A percentile compares a stretch with the other conserved stretches of the same genome.
Evolutionary conservation across 169 alveolate genomes (phyloP).

Genomic region (Toxoplasma gondii): DNA sequence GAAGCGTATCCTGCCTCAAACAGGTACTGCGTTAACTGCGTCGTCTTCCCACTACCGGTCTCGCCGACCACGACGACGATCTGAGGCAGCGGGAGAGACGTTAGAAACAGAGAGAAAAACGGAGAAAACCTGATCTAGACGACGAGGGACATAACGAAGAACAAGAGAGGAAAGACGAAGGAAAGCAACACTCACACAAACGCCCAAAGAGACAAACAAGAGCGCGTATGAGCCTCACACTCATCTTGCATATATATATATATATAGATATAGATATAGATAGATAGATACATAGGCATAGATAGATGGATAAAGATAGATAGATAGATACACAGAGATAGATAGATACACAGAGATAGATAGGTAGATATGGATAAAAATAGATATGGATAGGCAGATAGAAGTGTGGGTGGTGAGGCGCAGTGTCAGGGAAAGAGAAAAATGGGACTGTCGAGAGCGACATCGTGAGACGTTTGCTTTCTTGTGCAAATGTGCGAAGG

Average conservation of each 20-base stretch:
- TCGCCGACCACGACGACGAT: conserved; percentile 99
- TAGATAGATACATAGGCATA: not conserved
- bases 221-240: too few species aligned
- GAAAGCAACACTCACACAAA: not conserved
- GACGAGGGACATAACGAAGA: not conserved
- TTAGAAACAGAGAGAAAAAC: not conserved
- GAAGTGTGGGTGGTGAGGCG: too few species aligned
- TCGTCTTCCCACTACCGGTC: conserved; percentile 99
- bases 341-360: too few species aligned
- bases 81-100: not conserved
- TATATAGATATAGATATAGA: not conserved
- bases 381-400: not conserved
- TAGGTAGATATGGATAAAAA: not conserved
- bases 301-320: not conserved
- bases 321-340: too few species aligned
- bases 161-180: not conserved
- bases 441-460: too few species aligned
- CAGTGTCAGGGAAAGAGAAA: too few species aligned
- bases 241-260: not conserved
- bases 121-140: too few species aligned
- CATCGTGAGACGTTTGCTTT: too few species aligned
- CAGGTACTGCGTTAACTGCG: conserved; percentile 96
- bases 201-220: not conserved
- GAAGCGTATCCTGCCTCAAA: conserved; percentile 81
- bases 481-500: too few species aligned